Evolutionary conservation across 306 rosid genomes (phyloP), one percentile per base, ranked within the genome.

Genomic region (Malus fusca): DNA sequence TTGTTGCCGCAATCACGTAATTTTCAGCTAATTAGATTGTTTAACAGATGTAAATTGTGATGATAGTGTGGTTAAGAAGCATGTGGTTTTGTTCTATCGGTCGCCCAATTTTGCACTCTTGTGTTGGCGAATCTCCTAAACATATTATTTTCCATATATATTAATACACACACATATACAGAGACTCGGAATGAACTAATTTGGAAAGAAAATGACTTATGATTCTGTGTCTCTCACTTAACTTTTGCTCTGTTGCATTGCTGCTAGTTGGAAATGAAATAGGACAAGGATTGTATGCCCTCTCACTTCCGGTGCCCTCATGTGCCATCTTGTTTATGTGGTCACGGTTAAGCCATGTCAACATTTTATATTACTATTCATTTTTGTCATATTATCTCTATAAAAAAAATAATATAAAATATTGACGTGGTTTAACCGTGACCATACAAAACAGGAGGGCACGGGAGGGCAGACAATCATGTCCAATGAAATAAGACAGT

Each of bases 61-160:
- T 75, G 69, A 44, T 61, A 64, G 59, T 75, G 84, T 75, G 79
- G 83, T 68, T 28, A 77, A 72, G 43, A 66, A 73, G 68, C 97
- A 89, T 84, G 93, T 88, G 97, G 83, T 42, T 74, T 76, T 86
- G 86, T 84, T 81, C 80, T 75, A 33, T 56, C 81, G 75, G 77
- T 75, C 69, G 75, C 81, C 80, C 67, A 9, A 69, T 78, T 66
- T 75, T 65, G 83, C 82, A 78, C 80, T 77, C 68, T 9, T 76
- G 65, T 86, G 85, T 75, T 85, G 82, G 84, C 86, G 52, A 84
- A 84, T 80, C 77, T 44, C 88, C 82, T 73, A 80, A 73, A 73
- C 86, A 82, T 58, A 82, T 58, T 72, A 79, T 88, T 87, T 87
- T 83, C 90, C 75, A 22, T 4, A 23, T 2, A 15, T 23, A 18